Base-by-base conservation (phyloP, 805 yeast species). In the Wickerhamiella bombiphila region DNA sequence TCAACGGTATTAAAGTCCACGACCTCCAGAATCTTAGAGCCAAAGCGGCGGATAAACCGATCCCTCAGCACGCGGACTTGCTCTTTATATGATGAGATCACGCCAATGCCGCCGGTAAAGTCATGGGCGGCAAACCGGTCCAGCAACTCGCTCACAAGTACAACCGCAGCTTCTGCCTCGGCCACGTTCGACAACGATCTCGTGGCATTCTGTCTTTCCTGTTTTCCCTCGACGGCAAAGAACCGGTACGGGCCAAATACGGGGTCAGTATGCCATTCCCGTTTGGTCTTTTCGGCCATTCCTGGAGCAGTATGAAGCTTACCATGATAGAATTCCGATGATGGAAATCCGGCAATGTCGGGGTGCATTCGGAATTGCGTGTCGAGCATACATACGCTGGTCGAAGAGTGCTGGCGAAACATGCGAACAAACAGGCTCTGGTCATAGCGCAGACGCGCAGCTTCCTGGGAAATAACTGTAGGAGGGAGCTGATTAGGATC, bases 331-430 rank as follows among this genome's bases (percentile, higher is more conserved):
- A 91, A 93, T 52, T 81, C 80, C 9, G 60, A 53, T 19, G 94
- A 80, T 1, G 99, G 98, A 55, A 91, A 93, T 33, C 47, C 56
- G 15, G 96, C 80, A 35, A 91, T 91, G 3, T 68, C 74, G 0
- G 98, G 96, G 57, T 93, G 94, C 99, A 91, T 88, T 63, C 98
- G 88, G 55, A 88, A 88, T 54, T 88, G 98, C 8, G 82, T 88
- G 58, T 88, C 77, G 49, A 91, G 68, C 46, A 88, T 59, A 47
- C 82, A 70, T 3, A 80, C 78, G 16, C 43, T 41, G 8, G 38
- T 42, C 13, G 34, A 32, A 0, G 81, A 52, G 48, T 75, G 58
- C 43, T 71, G 68, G 38, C 66, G 71, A 48, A 80, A 93, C 93
- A 88, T 86, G 44, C 98, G 69, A 30, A 88, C 97, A 57, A 91